Conservation (phyloP, 2,329 filamentous ascomycete species). For the Nothopassalora personata region DNA sequence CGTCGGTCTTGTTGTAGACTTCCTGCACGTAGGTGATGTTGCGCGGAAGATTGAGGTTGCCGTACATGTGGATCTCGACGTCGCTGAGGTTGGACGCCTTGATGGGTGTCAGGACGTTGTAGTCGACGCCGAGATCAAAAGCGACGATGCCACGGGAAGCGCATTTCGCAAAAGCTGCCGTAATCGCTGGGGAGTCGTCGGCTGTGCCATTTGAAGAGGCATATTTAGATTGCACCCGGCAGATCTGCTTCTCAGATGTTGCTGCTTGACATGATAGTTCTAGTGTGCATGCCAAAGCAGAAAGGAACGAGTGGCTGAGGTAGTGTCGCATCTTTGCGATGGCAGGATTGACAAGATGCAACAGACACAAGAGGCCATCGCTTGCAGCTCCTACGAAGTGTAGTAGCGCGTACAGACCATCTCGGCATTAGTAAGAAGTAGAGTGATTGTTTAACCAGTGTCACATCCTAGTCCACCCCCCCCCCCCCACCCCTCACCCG, state of each 20-base stretch:
- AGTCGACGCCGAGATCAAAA: constrained; percentile 39
- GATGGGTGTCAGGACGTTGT: constrained; percentile 41
- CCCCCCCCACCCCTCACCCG: too few species aligned
- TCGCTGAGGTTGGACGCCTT: constrained; percentile 38
- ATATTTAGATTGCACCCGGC: constrained; percentile 18
- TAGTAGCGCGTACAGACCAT: background rate
- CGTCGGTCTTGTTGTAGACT: constrained; percentile 26
- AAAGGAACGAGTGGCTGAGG: background rate
- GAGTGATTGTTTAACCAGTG: too few species aligned
- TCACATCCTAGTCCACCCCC: background rate
- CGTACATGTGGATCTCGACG: constrained; percentile 39
- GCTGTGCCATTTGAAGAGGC: constrained; percentile 34
- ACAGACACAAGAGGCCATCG: background rate
- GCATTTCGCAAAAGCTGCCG: constrained; percentile 36
- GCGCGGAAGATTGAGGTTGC: constrained; percentile 42
- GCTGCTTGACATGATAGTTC: background rate
- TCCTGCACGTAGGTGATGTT: constrained; percentile 37
- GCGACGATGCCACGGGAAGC: constrained; percentile 32
- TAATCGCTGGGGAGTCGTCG: constrained; percentile 40
- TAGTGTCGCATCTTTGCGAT: background rate
- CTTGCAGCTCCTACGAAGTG: background rate
- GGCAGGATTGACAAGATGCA: background rate
- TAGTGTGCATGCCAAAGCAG: background rate
- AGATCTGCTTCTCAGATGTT: constrained; percentile 4
- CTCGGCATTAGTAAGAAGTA: too few species aligned